Conservation (phyloP, 1,284 basidiomycete genomes). For the Tilletiaria anomala region DNA sequence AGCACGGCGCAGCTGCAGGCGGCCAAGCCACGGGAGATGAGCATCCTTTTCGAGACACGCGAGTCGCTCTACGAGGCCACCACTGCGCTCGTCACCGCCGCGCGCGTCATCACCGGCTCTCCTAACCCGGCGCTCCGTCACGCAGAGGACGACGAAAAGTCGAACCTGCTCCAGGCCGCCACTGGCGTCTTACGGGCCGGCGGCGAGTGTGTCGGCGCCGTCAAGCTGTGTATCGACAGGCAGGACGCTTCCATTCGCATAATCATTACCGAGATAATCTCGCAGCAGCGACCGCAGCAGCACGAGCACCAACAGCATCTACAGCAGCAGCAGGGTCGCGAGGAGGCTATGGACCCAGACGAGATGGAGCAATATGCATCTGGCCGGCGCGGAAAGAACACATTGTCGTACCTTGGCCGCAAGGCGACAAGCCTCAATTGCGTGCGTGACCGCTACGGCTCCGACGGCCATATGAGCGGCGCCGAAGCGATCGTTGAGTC, state of each 20-base stretch:
- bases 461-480: conserved; percentile 9
- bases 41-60: conserved; percentile 48
- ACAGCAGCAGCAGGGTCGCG: conserved; percentile 2
- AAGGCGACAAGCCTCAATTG: conserved; percentile 43
- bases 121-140: conserved; percentile 19
- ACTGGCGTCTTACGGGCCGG: conserved; percentile 60
- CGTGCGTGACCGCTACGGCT: conserved; percentile 32
- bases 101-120: conserved; percentile 48
- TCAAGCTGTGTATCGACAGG: conserved; percentile 22
- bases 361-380: conserved; percentile 1
- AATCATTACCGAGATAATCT: conserved; percentile 10
- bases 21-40: conserved; percentile 14
- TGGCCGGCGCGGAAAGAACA: conserved; percentile 37
- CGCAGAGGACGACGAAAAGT: conserved; percentile 62
- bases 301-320: no score
- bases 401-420: conserved; percentile 43
- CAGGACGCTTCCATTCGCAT: conserved; percentile 12
- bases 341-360: conserved; percentile 3
- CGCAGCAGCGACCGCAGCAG: conserved; percentile 3
- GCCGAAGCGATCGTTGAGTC: conserved; percentile 8
- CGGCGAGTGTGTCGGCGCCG: conserved; percentile 27
- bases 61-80: conserved; percentile 72
- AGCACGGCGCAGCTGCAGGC: conserved; percentile 16
- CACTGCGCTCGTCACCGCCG: conserved; percentile 70
- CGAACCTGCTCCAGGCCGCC: conserved; percentile 59